Evolutionary conservation across 1,284 basidiomycete species (phyloP).

Genomic region (Rhodotorula sp.): DNA sequence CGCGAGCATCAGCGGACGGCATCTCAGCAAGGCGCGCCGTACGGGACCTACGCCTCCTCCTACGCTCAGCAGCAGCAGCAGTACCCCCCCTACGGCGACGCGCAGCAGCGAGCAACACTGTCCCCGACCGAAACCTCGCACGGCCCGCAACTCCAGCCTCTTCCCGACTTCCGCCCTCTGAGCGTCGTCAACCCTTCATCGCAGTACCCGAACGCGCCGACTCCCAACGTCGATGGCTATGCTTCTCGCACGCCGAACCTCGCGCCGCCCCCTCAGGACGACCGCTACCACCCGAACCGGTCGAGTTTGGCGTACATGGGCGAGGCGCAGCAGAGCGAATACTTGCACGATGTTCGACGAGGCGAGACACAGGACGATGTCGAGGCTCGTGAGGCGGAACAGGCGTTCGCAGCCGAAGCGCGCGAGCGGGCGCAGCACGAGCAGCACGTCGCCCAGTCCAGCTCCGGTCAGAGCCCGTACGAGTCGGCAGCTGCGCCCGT

Average conservation of each 20-base stretch:
- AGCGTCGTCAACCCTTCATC: slow-evolving; percentile 9
- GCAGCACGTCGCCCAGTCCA: neutral
- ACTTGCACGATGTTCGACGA: neutral
- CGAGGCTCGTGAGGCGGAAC: slow-evolving; percentile 15
- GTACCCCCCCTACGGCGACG: neutral
- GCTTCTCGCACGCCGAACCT: slow-evolving; percentile 4
- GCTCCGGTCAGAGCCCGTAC: neutral
- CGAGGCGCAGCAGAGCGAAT: slow-evolving; percentile 15
- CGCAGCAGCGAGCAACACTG: neutral
- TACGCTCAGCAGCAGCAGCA: neutral
- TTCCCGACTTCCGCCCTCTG: slow-evolving; percentile 27
- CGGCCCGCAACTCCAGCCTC: slow-evolving; percentile 27
- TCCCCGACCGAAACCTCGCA: neutral
- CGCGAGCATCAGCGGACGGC: neutral
- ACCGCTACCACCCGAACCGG: slow-evolving; percentile 9
- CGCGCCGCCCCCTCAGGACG: slow-evolving; percentile 1
- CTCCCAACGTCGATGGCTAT: slow-evolving; percentile 12
- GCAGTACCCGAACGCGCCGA: neutral
- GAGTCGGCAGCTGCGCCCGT: too few relatives aligned
- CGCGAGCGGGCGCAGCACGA: neutral
- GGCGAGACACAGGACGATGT: neutral
- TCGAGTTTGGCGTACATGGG: slow-evolving; percentile 30
- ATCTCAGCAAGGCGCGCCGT: neutral
- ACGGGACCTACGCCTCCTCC: neutral
- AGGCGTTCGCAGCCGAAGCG: slow-evolving; percentile 20